Evolutionary conservation across 2,329 filamentous ascomycete genomes (phyloP).

Genomic region (Talaromyces amestolkiae): DNA sequence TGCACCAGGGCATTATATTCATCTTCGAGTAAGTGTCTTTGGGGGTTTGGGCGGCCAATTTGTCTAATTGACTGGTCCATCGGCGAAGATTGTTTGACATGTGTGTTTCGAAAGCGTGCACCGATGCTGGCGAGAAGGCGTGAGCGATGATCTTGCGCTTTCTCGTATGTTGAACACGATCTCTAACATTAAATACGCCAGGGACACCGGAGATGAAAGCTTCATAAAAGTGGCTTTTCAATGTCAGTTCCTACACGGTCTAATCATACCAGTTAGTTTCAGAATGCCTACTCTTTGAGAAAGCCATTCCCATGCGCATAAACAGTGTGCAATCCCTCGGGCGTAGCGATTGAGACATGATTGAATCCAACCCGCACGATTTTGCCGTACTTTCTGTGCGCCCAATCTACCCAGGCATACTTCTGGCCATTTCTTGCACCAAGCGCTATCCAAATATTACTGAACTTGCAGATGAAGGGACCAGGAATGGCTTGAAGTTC

Average conservation of each 20-base stretch:
- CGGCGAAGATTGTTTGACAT: conserved; percentile 29
- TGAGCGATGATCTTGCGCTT: conserved; percentile 38
- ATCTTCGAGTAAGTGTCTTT: conserved; percentile 12
- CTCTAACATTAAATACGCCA: conserved; percentile 35
- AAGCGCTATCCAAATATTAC: conserved; percentile 25
- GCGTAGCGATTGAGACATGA: conserved; percentile 27
- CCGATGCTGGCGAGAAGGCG: conserved; percentile 33
- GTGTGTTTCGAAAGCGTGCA: conserved; percentile 32
- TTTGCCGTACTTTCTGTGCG: conserved; percentile 32
- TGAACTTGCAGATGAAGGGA: conserved; percentile 24
- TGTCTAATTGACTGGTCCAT: conserved; percentile 24
- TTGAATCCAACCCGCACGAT: conserved; percentile 27
- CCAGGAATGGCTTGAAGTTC: conserved; percentile 21
- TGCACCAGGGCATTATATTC: conserved; percentile 24
- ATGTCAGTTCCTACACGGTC: neutral
- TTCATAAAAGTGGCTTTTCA: conserved; percentile 30
- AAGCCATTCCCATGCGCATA: conserved; percentile 36
- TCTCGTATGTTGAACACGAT: conserved; percentile 33
- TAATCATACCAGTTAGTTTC: conserved; percentile 4
- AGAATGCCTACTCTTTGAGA: conserved; percentile 24
- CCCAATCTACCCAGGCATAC: conserved; percentile 42
- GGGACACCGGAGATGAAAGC: conserved; percentile 35
- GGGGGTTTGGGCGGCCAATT: conserved; percentile 11
- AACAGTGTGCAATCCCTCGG: conserved; percentile 20
- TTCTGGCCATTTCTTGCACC: conserved; percentile 23